Conservation (phyloP, 257 asterid genomes). For the Petrea volubilis region DNA sequence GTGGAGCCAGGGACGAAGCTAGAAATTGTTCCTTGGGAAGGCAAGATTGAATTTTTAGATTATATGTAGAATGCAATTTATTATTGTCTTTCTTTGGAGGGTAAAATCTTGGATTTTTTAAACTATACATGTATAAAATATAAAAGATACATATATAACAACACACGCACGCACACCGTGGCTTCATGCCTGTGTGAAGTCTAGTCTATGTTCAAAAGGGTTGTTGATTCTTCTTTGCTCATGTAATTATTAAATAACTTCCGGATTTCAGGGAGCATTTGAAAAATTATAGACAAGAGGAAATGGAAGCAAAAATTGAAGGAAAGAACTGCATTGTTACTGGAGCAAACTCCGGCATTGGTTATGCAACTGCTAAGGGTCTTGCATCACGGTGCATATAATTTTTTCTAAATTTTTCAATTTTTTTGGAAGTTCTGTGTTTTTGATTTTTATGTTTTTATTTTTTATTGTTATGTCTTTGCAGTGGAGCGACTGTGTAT, state of each 20-base stretch:
- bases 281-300: slow-evolving; percentile 69
- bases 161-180: too few species aligned
- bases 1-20: neutral
- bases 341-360: slow-evolving; percentile 96
- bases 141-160: too few species aligned
- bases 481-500: slow-evolving; percentile 84
- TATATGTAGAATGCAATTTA: too few species aligned
- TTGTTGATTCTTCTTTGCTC: neutral
- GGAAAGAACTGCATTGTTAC: slow-evolving; percentile 91
- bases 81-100: too few species aligned
- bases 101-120: too few species aligned
- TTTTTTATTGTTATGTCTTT: slow-evolving; percentile 10
- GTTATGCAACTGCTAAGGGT: slow-evolving; percentile 86
- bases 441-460: neutral
- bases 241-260: neutral
- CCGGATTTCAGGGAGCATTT: slow-evolving; percentile 69
- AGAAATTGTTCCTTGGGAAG: too few species aligned
- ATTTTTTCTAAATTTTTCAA: neutral
- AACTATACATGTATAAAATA: too few species aligned
- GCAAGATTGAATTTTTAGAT: too few species aligned
- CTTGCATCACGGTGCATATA: slow-evolving; percentile 75
- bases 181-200: too few species aligned
- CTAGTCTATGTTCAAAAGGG: neutral
- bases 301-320: slow-evolving; percentile 62
- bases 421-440: neutral